These are phyloP conservation scores for Aspergillus taichungensis DNA, from an alignment of 495 filamentous ascomycete species.

Conservation along the genomic window DNA sequence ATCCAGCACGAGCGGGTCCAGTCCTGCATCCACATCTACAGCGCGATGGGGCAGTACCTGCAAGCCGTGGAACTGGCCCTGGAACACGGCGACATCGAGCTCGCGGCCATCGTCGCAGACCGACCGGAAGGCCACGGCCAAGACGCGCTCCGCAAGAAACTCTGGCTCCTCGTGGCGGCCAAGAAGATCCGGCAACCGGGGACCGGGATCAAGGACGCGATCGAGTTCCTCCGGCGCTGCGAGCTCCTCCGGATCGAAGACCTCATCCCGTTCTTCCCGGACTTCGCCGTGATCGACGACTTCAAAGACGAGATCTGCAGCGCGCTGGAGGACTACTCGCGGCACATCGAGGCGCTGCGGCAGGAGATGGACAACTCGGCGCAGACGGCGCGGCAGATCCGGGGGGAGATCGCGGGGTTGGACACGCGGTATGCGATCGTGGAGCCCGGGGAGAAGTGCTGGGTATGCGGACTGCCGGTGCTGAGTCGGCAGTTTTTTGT, in stretches of 20 bases:
- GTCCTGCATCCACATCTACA: conserved; percentile 93
- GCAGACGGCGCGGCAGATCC: conserved; percentile 79
- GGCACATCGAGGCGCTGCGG: conserved; percentile 80
- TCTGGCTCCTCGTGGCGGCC: conserved; percentile 90
- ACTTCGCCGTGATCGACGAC: conserved; percentile 98
- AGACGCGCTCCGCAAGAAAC: conserved; percentile 73
- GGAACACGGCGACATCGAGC: conserved; percentile 77
- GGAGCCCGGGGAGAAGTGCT: conserved; percentile 91
- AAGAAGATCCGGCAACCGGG: conserved; percentile 76
- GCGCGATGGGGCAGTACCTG: conserved; percentile 83
- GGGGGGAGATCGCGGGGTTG: conserved; percentile 71
- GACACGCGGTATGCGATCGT: conserved; percentile 92
- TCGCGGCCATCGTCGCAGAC: conserved; percentile 86
- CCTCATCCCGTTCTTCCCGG: conserved; percentile 94
- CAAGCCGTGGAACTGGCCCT: conserved; percentile 89
- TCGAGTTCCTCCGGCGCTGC: conserved; percentile 87
- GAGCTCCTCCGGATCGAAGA: conserved; percentile 92
- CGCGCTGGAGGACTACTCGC: conserved; percentile 83
- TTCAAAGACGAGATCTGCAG: conserved; percentile 97
- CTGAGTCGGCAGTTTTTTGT: conserved; percentile 91
- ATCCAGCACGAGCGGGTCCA: conserved; percentile 88
- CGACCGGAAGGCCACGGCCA: conserved; percentile 67
- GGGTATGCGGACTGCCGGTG: conserved; percentile 74
- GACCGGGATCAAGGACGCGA: conserved; percentile 85
- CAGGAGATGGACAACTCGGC: conserved; percentile 93